These are phyloP conservation scores for Hymenotorrendiella dingleyae DNA, from an alignment of 2,329 filamentous ascomycete species.

Conservation along the genomic window DNA sequence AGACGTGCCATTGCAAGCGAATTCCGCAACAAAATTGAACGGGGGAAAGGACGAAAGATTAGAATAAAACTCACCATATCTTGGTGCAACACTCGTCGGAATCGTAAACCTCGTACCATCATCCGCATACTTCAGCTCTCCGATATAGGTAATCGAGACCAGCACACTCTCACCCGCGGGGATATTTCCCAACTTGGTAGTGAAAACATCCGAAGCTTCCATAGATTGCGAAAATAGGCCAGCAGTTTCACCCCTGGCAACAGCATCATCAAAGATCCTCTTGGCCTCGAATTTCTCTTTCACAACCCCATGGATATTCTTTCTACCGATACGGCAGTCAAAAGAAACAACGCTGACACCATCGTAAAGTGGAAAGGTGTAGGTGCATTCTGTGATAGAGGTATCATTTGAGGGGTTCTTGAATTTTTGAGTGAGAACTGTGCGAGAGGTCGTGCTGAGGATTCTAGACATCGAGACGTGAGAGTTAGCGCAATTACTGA, in stretches of 20 bases:
- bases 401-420: conserved; percentile 45
- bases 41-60: no score
- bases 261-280: conserved; percentile 52
- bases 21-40: no score
- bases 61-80: conserved; percentile 51
- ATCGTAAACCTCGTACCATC: conserved; percentile 66
- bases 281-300: conserved; percentile 60
- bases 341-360: conserved; percentile 66
- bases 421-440: conserved; percentile 51
- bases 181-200: conserved; percentile 62
- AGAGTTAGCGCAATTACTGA: no score
- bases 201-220: conserved; percentile 59
- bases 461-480: no score
- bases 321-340: conserved; percentile 54
- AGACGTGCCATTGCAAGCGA: no score
- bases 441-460: conserved; percentile 44
- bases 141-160: conserved; percentile 60
- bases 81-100: conserved; percentile 59
- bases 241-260: conserved; percentile 52
- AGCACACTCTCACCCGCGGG: conserved; percentile 49
- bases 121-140: conserved; percentile 67
- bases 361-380: conserved; percentile 67
- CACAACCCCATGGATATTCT: conserved; percentile 57
- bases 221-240: conserved; percentile 59
- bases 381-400: conserved; percentile 49